Base-by-base conservation (phyloP, 768 basidiomycete genomes). In the Pulveroboletus ravenelii region DNA sequence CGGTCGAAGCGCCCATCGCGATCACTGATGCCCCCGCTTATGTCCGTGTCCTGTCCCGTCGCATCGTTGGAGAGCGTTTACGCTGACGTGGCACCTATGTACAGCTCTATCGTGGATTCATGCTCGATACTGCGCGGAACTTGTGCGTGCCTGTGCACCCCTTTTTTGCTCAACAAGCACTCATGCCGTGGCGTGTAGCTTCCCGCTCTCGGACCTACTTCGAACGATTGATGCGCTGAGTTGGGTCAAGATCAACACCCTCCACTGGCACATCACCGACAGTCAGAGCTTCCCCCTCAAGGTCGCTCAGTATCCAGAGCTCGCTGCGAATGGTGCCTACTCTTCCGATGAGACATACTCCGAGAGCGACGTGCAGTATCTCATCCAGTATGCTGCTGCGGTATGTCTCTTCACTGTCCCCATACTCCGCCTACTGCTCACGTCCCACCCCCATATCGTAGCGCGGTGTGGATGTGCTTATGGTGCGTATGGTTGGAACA, bases 201-300 rank as follows among this genome's bases (percentile, higher is more conserved):
- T 69, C 53, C 70, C 77, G 1, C 64, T 73, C 3, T 14, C 47
- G 2, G 70, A 74, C 30, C 61, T 78, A 48, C 41, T 65, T 3
- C 67, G 77, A 40, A 78, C 77, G 1, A 55, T 83, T 18, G 75
- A 80, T 36, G 74, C 77, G 10, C 80, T 81, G 77, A 70, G 72
- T 12, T 73, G 73, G 68, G 74, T 74, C 53, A 83, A 82, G 72
- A 70, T 69, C 47, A 90, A 84, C 65, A 80, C 79, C 2, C 78
- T 93, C 58, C 88, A 93, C 56, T 93, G 89, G 90, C 91, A 93
- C 61, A 74, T 89, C 50, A 81, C 82, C 32, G 91, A 93, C 67
- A 81, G 82, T 47, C 88, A 93, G 59, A 83, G 81, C 32, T 93
- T 88, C 72, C 89, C 91, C 2, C 73, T 93, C 14, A 72, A 77